Percentiles rank a stretch among this genome's conserved stretches.
phyloP scores from a whole-genome alignment of 2,329 filamentous ascomycete genomes.

The Hypoxylon sp. region DNA sequence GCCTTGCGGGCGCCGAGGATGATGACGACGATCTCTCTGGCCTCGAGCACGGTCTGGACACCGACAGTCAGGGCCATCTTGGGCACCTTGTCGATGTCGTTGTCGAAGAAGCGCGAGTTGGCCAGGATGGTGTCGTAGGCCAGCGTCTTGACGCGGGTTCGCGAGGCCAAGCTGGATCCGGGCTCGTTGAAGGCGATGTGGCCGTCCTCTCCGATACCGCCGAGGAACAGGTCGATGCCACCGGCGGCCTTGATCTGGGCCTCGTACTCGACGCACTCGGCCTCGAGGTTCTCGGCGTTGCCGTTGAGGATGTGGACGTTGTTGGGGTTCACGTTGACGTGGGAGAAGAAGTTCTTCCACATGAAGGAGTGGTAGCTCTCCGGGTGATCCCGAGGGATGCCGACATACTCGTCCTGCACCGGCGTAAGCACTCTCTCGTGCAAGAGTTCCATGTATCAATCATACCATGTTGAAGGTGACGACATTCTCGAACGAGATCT shows the following conservation, averaged over 20 bases:
- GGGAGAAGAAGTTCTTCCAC: constrained; percentile 92
- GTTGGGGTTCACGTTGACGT: constrained; percentile 79
- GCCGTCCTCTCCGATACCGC: constrained; percentile 84
- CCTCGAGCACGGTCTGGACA: constrained; percentile 82
- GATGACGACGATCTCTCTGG: constrained; percentile 82
- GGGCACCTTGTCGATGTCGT: constrained; percentile 77
- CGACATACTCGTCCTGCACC: constrained; percentile 81
- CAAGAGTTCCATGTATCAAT: constrained; percentile 28
- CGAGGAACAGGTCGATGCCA: constrained; percentile 86
- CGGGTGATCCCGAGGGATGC: constrained; percentile 80
- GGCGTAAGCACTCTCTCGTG: constrained; percentile 11
- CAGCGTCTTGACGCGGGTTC: constrained; percentile 85
- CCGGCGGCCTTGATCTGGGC: constrained; percentile 76
- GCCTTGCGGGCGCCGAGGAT: constrained; percentile 84
- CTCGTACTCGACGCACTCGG: constrained; percentile 82
- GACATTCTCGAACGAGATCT: constrained; percentile 87
- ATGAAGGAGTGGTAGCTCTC: constrained; percentile 92
- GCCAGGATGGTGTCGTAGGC: constrained; percentile 87
- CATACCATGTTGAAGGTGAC: constrained; percentile 90
- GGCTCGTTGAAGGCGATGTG: constrained; percentile 94
- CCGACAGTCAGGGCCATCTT: constrained; percentile 86
- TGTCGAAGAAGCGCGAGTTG: constrained; percentile 84
- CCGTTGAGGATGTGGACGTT: constrained; percentile 88
- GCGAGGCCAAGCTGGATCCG: constrained; percentile 77
- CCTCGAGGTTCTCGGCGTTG: constrained; percentile 76